These are phyloP conservation scores for Saccharomyces hybrid DNA, from an alignment of 1,139 yeast genomes.

Conservation along the genomic window DNA sequence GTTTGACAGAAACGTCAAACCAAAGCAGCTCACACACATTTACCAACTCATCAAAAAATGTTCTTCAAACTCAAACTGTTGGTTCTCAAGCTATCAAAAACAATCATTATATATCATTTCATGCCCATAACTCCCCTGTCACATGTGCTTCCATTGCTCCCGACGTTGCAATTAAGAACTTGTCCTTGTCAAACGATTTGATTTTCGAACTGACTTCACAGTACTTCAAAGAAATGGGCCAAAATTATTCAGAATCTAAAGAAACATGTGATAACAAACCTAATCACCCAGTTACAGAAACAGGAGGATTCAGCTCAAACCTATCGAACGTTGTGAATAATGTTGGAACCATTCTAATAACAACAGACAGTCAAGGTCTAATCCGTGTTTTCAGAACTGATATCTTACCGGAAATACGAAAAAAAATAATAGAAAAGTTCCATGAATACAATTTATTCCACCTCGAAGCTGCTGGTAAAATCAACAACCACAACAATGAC, in stretches of 20 bases:
- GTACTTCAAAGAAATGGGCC: slow-evolving; percentile 17
- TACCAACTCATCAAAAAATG: not conserved
- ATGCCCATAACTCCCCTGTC: slow-evolving; percentile 67
- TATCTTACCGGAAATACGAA: slow-evolving; percentile 43
- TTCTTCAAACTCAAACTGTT: not conserved
- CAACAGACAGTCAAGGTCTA: slow-evolving; percentile 67
- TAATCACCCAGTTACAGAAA: not conserved
- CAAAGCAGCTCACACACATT: not conserved
- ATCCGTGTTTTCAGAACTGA: slow-evolving; percentile 79
- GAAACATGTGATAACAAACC: not conserved
- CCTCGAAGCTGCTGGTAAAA: not conserved
- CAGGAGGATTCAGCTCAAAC: slow-evolving; percentile 4
- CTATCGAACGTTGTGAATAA: slow-evolving; percentile 22
- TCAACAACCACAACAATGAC: not conserved
- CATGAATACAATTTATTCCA: slow-evolving; percentile 4
- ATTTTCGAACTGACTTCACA: slow-evolving; percentile 55
- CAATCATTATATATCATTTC: slow-evolving; percentile 56
- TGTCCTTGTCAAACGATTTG: slow-evolving; percentile 71
- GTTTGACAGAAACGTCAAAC: not conserved
- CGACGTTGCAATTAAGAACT: slow-evolving; percentile 49
- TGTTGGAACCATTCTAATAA: slow-evolving; percentile 45
- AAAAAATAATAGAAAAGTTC: slow-evolving; percentile 23
- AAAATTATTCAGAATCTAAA: not conserved
- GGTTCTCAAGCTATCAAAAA: slow-evolving; percentile 21
- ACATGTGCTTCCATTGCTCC: slow-evolving; percentile 83